These are phyloP conservation scores for Trichophaea hybrida DNA, from an alignment of 2,329 filamentous ascomycete genomes.

Conservation along the genomic window DNA sequence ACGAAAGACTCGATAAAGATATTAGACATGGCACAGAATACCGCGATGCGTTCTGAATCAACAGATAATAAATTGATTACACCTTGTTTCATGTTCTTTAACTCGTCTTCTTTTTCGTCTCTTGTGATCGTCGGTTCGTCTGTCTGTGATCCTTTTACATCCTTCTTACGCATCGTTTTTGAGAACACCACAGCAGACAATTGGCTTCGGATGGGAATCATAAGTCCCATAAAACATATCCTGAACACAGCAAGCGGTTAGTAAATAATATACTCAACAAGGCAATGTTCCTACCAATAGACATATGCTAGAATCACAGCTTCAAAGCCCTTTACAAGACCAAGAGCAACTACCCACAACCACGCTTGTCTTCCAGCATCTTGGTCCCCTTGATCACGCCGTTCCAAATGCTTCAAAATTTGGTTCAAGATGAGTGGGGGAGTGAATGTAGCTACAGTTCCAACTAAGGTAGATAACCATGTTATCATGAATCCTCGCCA, in stretches of 20 bases:
- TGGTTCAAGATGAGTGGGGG: conserved; percentile 56
- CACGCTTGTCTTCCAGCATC: conserved; percentile 43
- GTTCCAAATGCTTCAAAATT: conserved; percentile 51
- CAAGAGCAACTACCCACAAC: conserved; percentile 54
- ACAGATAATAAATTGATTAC: conserved; percentile 69
- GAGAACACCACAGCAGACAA: conserved; percentile 59
- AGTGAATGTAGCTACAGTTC: conserved; percentile 48
- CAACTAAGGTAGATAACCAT: conserved; percentile 41
- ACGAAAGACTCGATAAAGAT: conserved; percentile 48
- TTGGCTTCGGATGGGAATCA: conserved; percentile 53
- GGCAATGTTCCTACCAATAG: conserved; percentile 12
- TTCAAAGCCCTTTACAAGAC: conserved; percentile 12
- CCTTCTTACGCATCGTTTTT: conserved; percentile 63
- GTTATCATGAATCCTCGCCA: conserved; percentile 43
- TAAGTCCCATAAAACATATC: conserved; percentile 33
- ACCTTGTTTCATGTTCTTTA: conserved; percentile 49
- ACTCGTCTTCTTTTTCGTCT: conserved; percentile 39
- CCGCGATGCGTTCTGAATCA: conserved; percentile 53
- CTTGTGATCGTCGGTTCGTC: conserved; percentile 30
- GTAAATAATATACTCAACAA: background rate
- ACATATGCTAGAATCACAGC: conserved; percentile 11
- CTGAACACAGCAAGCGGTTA: background rate
- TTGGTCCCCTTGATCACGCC: conserved; percentile 34
- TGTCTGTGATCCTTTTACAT: conserved; percentile 49
- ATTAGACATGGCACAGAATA: conserved; percentile 53